Conservation (phyloP, 441 rosid genomes). For the Capsella rubella region DNA sequence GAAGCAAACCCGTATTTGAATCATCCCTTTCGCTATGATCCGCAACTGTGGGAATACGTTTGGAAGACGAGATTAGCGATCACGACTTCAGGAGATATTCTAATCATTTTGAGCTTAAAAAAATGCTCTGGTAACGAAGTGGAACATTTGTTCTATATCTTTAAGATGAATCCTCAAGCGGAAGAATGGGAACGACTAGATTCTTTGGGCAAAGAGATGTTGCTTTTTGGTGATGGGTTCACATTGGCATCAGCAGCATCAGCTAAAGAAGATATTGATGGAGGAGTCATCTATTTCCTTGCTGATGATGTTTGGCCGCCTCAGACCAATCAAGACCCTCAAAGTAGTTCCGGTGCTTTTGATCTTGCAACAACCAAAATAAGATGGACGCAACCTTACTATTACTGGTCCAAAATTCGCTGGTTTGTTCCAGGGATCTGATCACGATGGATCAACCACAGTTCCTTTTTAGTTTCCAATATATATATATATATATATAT, state of each 20-base stretch:
- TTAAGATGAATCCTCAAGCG: constrained; percentile 7
- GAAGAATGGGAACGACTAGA: constrained; percentile 14
- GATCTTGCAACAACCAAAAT: neutral
- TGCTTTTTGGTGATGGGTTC: constrained; percentile 22
- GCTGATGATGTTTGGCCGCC: neutral
- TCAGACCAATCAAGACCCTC: neutral
- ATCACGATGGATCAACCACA: neutral
- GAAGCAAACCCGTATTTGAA: neutral
- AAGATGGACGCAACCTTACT: neutral
- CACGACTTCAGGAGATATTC: neutral
- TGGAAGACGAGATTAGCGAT: neutral
- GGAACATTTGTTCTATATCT: constrained; percentile 2
- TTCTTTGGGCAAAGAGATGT: constrained; percentile 10
- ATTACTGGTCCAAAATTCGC: neutral
- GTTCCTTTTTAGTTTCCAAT: neutral
- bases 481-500: neutral
- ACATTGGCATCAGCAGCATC: neutral
- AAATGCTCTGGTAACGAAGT: neutral
- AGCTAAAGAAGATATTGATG: neutral
- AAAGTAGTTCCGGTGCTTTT: neutral
- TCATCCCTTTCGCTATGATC: neutral
- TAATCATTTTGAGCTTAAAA: constrained; percentile 6
- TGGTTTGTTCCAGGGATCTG: constrained; percentile 35
- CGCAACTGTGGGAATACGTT: neutral
- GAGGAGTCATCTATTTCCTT: neutral